Evolutionary conservation across 2,329 filamentous ascomycete genomes (phyloP).

Genomic region (Passalora sequoiae): DNA sequence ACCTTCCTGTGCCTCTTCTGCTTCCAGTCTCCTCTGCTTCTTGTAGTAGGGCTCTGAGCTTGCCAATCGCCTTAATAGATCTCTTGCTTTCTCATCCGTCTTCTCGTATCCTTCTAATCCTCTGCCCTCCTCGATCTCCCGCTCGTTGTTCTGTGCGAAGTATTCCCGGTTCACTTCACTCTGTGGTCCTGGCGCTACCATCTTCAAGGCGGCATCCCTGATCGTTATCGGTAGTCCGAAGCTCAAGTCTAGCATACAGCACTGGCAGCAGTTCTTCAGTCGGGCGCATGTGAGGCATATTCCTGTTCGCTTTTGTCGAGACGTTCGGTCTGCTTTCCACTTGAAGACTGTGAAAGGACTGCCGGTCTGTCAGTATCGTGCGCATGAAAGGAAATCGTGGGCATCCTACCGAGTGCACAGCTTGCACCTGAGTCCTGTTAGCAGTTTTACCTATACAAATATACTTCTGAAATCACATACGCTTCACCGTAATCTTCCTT

Average conservation of each 20-base stretch:
- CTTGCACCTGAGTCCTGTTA: too few species aligned
- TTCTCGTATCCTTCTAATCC: conserved; percentile 90
- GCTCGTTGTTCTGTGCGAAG: conserved; percentile 96
- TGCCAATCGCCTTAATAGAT: conserved; percentile 76
- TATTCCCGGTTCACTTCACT: conserved; percentile 95
- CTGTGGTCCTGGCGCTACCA: conserved; percentile 89
- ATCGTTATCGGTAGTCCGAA: conserved; percentile 94
- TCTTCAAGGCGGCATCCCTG: conserved; percentile 92
- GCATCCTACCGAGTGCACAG: too few species aligned
- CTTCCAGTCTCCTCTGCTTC: conserved; percentile 67
- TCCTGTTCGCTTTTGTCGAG: conserved; percentile 86
- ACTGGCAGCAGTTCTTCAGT: conserved; percentile 97
- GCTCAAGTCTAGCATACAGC: conserved; percentile 95
- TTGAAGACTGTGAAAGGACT: conserved; percentile 92
- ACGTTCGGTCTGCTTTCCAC: conserved; percentile 88
- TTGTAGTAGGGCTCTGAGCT: conserved; percentile 94
- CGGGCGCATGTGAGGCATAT: conserved; percentile 96
- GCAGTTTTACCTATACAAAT: too few species aligned
- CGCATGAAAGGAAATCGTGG: too few species aligned
- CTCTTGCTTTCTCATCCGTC: conserved; percentile 92
- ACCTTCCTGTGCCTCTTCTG: conserved; percentile 34
- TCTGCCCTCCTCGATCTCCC: conserved; percentile 85
- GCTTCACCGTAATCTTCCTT: conserved; percentile 85
- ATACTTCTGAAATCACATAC: too few species aligned
- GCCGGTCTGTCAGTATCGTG: too few species aligned